phyloP scores from a whole-genome alignment of 768 basidiomycete species.

The Boletus subcaerulescens region DNA sequence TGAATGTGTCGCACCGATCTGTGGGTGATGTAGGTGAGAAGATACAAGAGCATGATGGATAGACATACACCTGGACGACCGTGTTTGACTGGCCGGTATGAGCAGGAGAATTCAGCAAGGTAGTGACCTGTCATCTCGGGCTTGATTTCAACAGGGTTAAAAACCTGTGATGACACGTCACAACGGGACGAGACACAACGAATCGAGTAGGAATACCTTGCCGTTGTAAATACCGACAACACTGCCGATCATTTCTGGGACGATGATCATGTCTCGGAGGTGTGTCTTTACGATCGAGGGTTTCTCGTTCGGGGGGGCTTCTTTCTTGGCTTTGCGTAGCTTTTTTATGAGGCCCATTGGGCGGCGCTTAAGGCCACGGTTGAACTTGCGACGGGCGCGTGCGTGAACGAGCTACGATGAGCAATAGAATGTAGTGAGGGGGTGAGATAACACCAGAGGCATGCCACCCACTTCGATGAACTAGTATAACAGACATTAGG shows the following conservation, averaged over 20 bases:
- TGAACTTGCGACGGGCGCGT: slow-evolving; percentile 97
- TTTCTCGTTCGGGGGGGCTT: slow-evolving; percentile 98
- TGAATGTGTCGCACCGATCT: slow-evolving; percentile 91
- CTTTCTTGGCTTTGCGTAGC: slow-evolving; percentile 99
- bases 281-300: slow-evolving; percentile 99
- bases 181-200: not conserved
- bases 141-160: slow-evolving; percentile 98
- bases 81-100: slow-evolving; percentile 99
- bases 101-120: slow-evolving; percentile 95
- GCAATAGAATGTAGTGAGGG: not conserved
- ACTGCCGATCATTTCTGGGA: slow-evolving; percentile 99
- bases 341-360: slow-evolving; percentile 99
- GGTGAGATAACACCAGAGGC: slow-evolving; percentile 3
- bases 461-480: slow-evolving; percentile 69
- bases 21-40: slow-evolving; percentile 14
- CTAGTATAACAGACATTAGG: slow-evolving; percentile 33
- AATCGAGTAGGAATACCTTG: slow-evolving; percentile 54
- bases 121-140: slow-evolving; percentile 99
- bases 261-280: slow-evolving; percentile 99
- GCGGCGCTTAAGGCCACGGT: slow-evolving; percentile 96
- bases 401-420: slow-evolving; percentile 85
- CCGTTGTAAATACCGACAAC: slow-evolving; percentile 99
- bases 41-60: not conserved
- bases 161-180: slow-evolving; percentile 49
- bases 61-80: slow-evolving; percentile 95